Percentiles rank a stretch among this genome's conserved stretches.
phyloP scores from a whole-genome alignment of 106 monocot genomes.

The Dioscorea zingiberensis region DNA sequence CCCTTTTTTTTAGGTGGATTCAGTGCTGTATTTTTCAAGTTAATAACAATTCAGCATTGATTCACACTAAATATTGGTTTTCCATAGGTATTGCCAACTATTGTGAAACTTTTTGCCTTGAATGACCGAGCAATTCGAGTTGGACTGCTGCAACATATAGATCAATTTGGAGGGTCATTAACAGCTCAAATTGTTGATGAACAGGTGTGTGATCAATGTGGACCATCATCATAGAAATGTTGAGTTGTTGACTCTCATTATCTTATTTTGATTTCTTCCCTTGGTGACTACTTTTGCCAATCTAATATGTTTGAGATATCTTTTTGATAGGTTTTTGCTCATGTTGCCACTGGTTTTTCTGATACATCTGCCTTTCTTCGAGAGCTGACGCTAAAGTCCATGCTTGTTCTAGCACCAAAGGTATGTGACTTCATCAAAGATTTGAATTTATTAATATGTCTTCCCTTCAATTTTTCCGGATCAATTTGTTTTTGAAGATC shows the following conservation, averaged over 20 bases:
- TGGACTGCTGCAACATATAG: slow-evolving; percentile 89
- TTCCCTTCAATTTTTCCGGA: too few species aligned
- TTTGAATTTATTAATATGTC: too few species aligned
- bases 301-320: neutral
- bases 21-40: neutral
- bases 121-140: slow-evolving; percentile 95
- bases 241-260: too few species aligned
- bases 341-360: slow-evolving; percentile 94
- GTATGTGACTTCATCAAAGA: slow-evolving; percentile 27
- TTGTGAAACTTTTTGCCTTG: slow-evolving; percentile 93
- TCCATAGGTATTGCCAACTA: slow-evolving; percentile 70
- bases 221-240: neutral
- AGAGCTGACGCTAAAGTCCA: slow-evolving; percentile 90
- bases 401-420: slow-evolving; percentile 93
- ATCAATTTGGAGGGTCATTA: slow-evolving; percentile 96
- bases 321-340: slow-evolving; percentile 71
- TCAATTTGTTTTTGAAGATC: too few species aligned
- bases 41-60: too few species aligned
- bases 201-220: slow-evolving; percentile 40
- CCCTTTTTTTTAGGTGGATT: neutral
- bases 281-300: too few species aligned
- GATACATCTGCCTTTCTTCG: slow-evolving; percentile 98
- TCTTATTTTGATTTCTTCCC: too few species aligned
- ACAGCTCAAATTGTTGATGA: slow-evolving; percentile 90
- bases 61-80: neutral